These are phyloP conservation scores for Panicum miliaceum DNA, from an alignment of 176 grass and related monocot species.

Conservation along the genomic window DNA sequence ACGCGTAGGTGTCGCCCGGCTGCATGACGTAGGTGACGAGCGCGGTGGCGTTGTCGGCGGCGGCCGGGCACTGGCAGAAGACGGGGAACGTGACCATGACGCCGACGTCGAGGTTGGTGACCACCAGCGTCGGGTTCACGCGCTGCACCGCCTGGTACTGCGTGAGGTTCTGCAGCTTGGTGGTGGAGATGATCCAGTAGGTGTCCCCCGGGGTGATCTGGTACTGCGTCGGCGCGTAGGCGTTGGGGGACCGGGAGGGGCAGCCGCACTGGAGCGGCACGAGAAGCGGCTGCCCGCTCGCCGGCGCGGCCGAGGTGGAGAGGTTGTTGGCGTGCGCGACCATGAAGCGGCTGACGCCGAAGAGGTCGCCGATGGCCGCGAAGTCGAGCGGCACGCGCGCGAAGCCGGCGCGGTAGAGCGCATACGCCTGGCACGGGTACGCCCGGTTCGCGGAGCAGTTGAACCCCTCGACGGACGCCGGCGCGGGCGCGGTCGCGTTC, in stretches of 20 bases:
- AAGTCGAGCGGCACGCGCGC: conserved; percentile 41
- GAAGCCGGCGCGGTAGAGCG: conserved; percentile 68
- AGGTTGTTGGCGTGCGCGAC: conserved; percentile 85
- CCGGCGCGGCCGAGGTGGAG: conserved; percentile 39
- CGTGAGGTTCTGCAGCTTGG: conserved; percentile 83
- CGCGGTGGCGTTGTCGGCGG: conserved; percentile 39
- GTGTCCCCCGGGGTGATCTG: conserved; percentile 70
- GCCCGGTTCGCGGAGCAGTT: conserved; percentile 59
- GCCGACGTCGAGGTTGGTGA: conserved; percentile 58
- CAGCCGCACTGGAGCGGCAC: conserved; percentile 78
- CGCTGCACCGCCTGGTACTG: conserved; percentile 77
- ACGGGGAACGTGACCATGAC: conserved; percentile 76
- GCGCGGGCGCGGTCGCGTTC: conserved; percentile 23
- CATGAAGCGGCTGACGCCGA: conserved; percentile 70
- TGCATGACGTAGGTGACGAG: conserved; percentile 90
- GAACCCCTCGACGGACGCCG: conserved; percentile 61
- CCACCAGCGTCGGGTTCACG: conserved; percentile 70
- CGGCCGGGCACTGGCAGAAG: conserved; percentile 86
- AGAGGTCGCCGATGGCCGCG: conserved; percentile 69
- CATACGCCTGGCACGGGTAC: conserved; percentile 89
- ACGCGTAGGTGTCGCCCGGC: conserved; percentile 76
- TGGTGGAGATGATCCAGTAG: conserved; percentile 71
- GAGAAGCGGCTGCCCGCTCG: conserved; percentile 65
- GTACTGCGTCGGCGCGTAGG: conserved; percentile 65
- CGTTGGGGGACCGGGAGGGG: conserved; percentile 45